These are phyloP conservation scores for Vararia minispora DNA, from an alignment of 768 basidiomycete species.

Conservation along the genomic window DNA sequence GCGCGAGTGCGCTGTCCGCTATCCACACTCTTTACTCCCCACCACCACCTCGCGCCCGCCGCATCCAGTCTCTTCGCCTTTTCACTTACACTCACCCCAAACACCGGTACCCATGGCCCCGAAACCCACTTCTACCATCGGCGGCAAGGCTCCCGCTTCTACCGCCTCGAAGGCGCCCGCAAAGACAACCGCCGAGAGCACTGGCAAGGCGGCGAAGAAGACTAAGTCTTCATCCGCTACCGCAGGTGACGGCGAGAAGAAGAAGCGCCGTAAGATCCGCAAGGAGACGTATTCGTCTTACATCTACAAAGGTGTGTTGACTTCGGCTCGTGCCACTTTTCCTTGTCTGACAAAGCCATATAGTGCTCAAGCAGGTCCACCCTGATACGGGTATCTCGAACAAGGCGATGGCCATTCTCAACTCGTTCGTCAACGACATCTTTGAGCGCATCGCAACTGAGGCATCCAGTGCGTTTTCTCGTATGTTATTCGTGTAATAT, in stretches of 20 bases:
- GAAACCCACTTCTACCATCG: constrained; percentile 77
- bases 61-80: constrained; percentile 21
- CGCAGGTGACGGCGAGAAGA: constrained; percentile 60
- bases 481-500: background rate
- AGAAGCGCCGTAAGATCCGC: constrained; percentile 78
- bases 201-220: constrained; percentile 57
- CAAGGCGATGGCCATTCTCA: constrained; percentile 89
- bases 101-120: constrained; percentile 56
- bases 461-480: constrained; percentile 56
- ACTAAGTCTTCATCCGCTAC: constrained; percentile 39
- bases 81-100: constrained; percentile 44
- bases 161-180: constrained; percentile 50
- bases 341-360: constrained; percentile 2
- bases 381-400: constrained; percentile 98
- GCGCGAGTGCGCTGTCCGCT: constrained; percentile 5
- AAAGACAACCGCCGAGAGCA: constrained; percentile 33
- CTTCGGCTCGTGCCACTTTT: background rate
- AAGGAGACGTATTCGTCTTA: constrained; percentile 93
- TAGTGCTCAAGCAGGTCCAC: constrained; percentile 94
- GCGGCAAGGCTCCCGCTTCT: constrained; percentile 71
- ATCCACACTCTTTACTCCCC: constrained; percentile 7
- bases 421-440: constrained; percentile 91
- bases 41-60: constrained; percentile 8
- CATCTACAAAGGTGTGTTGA: constrained; percentile 75
- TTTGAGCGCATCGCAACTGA: constrained; percentile 88